Conservation (phyloP, 2,329 filamentous ascomycete species). For the Trematosphaeria pertusa region DNA sequence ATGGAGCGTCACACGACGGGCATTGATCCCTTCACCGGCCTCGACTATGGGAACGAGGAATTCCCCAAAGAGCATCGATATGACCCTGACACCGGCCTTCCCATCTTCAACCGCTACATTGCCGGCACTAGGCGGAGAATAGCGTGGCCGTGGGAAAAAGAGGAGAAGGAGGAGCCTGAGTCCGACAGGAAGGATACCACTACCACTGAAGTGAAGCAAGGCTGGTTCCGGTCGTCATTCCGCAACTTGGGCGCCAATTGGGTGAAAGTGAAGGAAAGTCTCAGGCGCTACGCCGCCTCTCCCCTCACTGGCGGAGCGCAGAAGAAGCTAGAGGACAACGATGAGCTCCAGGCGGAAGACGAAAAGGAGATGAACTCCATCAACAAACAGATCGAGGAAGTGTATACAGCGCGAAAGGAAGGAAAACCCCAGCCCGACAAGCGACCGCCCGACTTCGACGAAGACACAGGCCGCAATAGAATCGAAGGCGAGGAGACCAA, state of each 20-base stretch:
- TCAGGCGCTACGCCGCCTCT: neutral
- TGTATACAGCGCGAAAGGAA: too few relatives aligned
- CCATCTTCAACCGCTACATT: conserved; percentile 45
- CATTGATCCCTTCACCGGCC: conserved; percentile 38
- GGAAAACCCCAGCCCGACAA: conserved; percentile 2
- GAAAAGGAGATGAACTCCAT: neutral
- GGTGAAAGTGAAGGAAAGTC: neutral
- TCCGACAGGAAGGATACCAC: neutral
- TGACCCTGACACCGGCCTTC: conserved; percentile 36
- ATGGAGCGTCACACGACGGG: conserved; percentile 42
- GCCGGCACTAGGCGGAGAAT: conserved; percentile 41
- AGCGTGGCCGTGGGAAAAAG: conserved; percentile 41
- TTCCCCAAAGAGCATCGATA: conserved; percentile 39
- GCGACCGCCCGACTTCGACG: conserved; percentile 41
- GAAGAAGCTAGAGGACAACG: neutral
- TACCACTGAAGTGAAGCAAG: neutral
- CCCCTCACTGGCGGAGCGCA: too few relatives aligned
- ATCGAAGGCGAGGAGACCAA: conserved; percentile 66
- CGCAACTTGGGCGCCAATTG: neutral
- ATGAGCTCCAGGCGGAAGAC: neutral
- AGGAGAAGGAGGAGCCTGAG: conserved; percentile 11
- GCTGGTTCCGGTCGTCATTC: neutral
- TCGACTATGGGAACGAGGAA: conserved; percentile 31
- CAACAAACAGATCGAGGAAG: neutral
- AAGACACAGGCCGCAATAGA: conserved; percentile 78